Evolutionary conservation across 2,329 filamentous ascomycete species (phyloP).

Genomic region (Pleomassaria siparia): DNA sequence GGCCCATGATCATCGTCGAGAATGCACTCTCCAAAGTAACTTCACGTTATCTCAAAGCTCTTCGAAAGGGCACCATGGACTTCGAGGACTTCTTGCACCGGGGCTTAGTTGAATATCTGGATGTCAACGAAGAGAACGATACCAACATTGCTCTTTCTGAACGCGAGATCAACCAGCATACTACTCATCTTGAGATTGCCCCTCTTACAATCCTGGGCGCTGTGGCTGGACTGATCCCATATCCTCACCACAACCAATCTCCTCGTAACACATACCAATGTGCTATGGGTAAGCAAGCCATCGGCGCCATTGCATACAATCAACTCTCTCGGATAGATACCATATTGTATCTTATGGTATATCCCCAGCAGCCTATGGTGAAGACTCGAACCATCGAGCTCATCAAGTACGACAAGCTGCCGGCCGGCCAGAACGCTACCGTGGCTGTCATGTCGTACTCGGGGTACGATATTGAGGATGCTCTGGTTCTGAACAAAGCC

Average conservation of each 20-base stretch:
- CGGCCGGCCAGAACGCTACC: constrained; percentile 93
- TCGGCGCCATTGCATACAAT: constrained; percentile 96
- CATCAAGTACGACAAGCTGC: constrained; percentile 95
- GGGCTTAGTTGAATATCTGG: constrained; percentile 92
- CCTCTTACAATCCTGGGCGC: constrained; percentile 96
- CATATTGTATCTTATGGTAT: constrained; percentile 92
- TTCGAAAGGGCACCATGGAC: constrained; percentile 79
- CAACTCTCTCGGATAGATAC: constrained; percentile 98
- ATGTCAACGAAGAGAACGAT: constrained; percentile 98
- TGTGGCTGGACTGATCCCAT: constrained; percentile 93
- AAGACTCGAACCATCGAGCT: constrained; percentile 96
- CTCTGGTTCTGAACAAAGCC: constrained; percentile 92
- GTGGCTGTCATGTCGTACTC: constrained; percentile 99
- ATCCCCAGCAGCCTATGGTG: constrained; percentile 96
- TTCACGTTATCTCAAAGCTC: constrained; percentile 72
- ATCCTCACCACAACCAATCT: constrained; percentile 98
- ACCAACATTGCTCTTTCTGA: constrained; percentile 91
- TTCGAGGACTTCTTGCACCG: constrained; percentile 93
- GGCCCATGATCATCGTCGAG: constrained; percentile 93
- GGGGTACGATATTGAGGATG: constrained; percentile 99
- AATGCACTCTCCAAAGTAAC: constrained; percentile 81
- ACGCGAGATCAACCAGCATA: constrained; percentile 75
- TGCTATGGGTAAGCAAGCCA: constrained; percentile 99
- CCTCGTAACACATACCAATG: constrained; percentile 98
- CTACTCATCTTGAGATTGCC: constrained; percentile 95